Base-by-base conservation (phyloP, 345 rosid species). In the Jatropha curcas region DNA sequence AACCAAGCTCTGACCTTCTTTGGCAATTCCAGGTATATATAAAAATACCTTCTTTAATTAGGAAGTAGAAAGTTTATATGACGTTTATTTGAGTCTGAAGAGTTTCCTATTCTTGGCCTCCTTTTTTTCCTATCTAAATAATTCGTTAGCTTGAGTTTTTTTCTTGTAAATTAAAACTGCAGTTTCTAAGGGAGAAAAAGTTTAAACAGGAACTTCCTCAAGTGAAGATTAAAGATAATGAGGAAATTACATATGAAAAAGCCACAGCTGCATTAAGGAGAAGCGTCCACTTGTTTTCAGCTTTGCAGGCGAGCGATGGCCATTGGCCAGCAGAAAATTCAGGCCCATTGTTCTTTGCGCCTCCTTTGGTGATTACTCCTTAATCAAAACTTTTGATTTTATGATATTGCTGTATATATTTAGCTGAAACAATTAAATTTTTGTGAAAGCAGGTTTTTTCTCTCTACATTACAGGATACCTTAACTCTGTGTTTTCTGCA, bases 281-380 rank as follows among this genome's bases (percentile, higher is more conserved):
- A 27, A 10, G 2, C 1, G 68, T 27, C 12, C 53, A 43, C 10
- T 43, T 43, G 4, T 65, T 65, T 25, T 43, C 68, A 27, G 68
- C 53, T 8, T 25, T 65, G 33, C 68, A 65, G 53, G 52, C 68
- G 2, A 3, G 52, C 35, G 68, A 65, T 65, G 68, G 68, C 34
- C 68, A 65, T 25, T 65, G 68, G 68, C 22, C 27, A 4, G 52
- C 68, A 9, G 53, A 43, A 45, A 65, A 41, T 14, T 17, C 53
- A 4, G 53, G 68, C 11, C 20, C 52, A 1, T 4, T 65, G 33
- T 65, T 65, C 34, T 65, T 24, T 1, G 1, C 45, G 3, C 53
- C 53, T 43, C 68, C 68, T 4, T 22, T 63, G 46, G 67, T 63
- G 25, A 61, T 35, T 35, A 19, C 14, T 24, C 1, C 12, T 24